Conservation (phyloP, 2,329 filamentous ascomycete genomes). For the Apiospora saccharicola region DNA sequence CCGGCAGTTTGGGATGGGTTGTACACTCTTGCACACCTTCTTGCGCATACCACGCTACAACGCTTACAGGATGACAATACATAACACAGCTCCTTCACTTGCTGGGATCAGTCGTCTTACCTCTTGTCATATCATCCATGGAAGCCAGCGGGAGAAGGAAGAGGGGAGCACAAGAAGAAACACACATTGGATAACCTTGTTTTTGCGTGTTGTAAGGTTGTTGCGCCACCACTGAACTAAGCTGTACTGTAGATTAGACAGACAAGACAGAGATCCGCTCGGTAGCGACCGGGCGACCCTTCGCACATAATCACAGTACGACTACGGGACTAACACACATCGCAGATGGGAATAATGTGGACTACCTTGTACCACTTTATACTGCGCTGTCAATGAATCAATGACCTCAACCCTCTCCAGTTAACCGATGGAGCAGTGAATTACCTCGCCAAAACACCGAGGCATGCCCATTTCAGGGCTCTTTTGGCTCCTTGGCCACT, state of each 20-base stretch:
- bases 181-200: neutral
- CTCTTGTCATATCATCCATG: neutral
- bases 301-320: constrained; percentile 17
- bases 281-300: constrained; percentile 17
- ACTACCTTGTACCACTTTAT: constrained; percentile 7
- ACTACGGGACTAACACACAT: neutral
- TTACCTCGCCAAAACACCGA: constrained; percentile 21
- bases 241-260: too few relatives aligned
- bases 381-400: constrained; percentile 16
- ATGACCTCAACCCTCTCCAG: constrained; percentile 19
- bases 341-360: constrained; percentile 4
- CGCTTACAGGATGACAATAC: neutral
- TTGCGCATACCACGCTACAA: neutral
- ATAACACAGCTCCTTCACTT: neutral
- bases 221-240: neutral
- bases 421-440: constrained; percentile 2
- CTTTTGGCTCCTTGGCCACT: neutral
- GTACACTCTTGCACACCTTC: neutral
- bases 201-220: neutral
- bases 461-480: neutral
- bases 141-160: constrained; percentile 2
- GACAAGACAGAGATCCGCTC: neutral
- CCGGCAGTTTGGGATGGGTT: constrained; percentile 17
- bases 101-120: neutral
- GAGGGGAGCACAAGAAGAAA: neutral